A percentile compares a stretch with the other conserved stretches of the same genome.
Evolutionary conservation across 768 basidiomycete genomes (phyloP).

Genomic region (Boletus subcaerulescens): DNA sequence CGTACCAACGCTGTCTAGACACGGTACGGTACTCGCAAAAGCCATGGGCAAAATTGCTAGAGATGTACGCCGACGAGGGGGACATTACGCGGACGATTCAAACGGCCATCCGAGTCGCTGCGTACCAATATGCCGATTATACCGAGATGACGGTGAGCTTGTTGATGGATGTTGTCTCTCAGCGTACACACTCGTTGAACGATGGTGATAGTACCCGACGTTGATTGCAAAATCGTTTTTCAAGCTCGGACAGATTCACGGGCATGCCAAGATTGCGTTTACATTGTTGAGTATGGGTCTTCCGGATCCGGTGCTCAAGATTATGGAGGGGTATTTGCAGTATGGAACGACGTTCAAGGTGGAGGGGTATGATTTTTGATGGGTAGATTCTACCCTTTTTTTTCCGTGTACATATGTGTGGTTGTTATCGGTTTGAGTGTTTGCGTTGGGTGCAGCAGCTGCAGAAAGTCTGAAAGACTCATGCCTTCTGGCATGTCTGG

Average conservation of each 20-base stretch:
- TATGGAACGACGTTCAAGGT: constrained; percentile 88
- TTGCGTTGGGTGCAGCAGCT: too few species aligned
- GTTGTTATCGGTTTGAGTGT: too few species aligned
- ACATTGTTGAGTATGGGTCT: constrained; percentile 93
- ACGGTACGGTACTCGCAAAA: constrained; percentile 81
- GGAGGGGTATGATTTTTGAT: constrained; percentile 76
- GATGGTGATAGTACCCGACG: constrained; percentile 63
- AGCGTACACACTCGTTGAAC: neutral
- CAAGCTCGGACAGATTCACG: constrained; percentile 91
- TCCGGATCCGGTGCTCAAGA: constrained; percentile 84
- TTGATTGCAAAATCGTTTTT: constrained; percentile 87
- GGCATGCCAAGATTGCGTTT: constrained; percentile 90
- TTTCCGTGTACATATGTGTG: too few species aligned
- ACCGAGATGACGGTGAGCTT: constrained; percentile 79
- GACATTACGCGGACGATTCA: constrained; percentile 90
- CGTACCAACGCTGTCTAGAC: constrained; percentile 93
- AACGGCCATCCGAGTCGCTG: constrained; percentile 88
- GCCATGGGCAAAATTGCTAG: constrained; percentile 91
- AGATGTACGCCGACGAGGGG: constrained; percentile 95
- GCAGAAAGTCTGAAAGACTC: too few species aligned
- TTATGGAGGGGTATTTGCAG: constrained; percentile 89
- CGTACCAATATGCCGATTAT: constrained; percentile 89
- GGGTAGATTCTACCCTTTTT: neutral
- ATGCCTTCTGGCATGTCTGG: too few species aligned
- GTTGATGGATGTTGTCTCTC: neutral